A percentile compares a stretch with the other conserved stretches of the same genome.
Evolutionary conservation across 2,329 filamentous ascomycete genomes (phyloP).

Genomic region (Fusarium clavum): DNA sequence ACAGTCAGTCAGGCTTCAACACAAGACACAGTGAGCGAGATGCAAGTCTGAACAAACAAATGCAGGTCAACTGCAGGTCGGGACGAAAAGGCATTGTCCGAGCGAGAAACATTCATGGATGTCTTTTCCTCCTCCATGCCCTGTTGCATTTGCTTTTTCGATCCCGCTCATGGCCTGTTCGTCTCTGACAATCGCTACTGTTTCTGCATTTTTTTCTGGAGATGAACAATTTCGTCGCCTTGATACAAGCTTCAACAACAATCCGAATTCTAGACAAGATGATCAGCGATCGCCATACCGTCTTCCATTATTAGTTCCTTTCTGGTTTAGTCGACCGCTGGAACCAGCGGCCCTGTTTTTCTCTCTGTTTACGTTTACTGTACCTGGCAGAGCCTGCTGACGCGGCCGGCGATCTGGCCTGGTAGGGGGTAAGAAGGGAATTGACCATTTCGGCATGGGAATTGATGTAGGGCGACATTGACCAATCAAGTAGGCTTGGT

Average conservation of each 20-base stretch:
- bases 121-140: conserved; percentile 3
- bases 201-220: not conserved
- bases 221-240: conserved; percentile 5
- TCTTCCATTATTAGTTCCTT: conserved; percentile 12
- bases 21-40: not conserved
- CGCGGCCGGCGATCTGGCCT: conserved; percentile 40
- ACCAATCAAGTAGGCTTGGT: conserved; percentile 40
- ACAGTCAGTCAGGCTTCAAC: not conserved
- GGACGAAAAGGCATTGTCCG: not conserved
- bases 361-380: conserved; percentile 14
- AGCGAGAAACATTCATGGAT: conserved; percentile 1
- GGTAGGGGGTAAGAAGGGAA: conserved; percentile 16
- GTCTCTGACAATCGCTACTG: not conserved
- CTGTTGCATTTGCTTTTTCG: not conserved
- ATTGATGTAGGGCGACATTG: conserved; percentile 12
- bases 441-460: conserved; percentile 12
- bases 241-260: conserved; percentile 5
- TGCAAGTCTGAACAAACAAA: not conserved
- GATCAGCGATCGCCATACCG: conserved; percentile 18
- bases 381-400: conserved; percentile 31
- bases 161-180: not conserved
- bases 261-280: conserved; percentile 11
- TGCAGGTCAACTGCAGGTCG: conserved; percentile 1
- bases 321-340: conserved; percentile 28
- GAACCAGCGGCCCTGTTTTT: conserved; percentile 18